Evolutionary conservation across 768 basidiomycete genomes (phyloP).

Genomic region (Pleurotus tuoliensis): DNA sequence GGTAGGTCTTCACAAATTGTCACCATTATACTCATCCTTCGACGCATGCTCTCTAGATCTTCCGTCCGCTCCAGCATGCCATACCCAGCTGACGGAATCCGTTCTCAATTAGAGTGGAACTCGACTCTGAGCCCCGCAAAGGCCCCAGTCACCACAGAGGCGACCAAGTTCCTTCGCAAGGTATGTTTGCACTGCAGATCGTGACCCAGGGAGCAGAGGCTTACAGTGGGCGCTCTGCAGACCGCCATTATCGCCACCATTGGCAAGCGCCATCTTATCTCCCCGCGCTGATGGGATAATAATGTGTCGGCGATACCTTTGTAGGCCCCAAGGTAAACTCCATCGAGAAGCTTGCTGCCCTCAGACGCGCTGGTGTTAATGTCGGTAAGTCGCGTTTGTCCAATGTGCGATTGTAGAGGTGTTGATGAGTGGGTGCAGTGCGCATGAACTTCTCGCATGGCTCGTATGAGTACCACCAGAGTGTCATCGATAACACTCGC

Average conservation of each 20-base stretch:
- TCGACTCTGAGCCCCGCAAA: slow-evolving; percentile 73
- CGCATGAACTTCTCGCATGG: slow-evolving; percentile 99
- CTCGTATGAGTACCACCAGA: slow-evolving; percentile 97
- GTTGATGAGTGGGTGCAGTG: slow-evolving; percentile 44
- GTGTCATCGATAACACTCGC: slow-evolving; percentile 96
- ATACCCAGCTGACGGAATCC: slow-evolving; percentile 57
- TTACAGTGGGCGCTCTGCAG: slow-evolving; percentile 35
- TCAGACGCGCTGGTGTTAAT: slow-evolving; percentile 93
- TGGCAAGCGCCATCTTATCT: slow-evolving; percentile 44
- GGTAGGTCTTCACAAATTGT: background rate
- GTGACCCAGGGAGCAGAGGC: too few relatives aligned
- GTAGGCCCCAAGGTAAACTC: slow-evolving; percentile 92
- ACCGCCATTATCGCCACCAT: slow-evolving; percentile 99
- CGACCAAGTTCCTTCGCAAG: slow-evolving; percentile 89
- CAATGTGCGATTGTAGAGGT: background rate
- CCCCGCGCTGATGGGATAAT: slow-evolving; percentile 10
- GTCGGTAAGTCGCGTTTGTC: slow-evolving; percentile 62
- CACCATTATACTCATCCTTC: slow-evolving; percentile 1
- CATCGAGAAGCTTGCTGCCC: slow-evolving; percentile 80
- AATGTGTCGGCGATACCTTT: slow-evolving; percentile 7
- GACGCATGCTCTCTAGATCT: slow-evolving; percentile 17
- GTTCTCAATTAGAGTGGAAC: slow-evolving; percentile 92
- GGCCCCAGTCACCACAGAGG: slow-evolving; percentile 66
- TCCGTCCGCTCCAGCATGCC: slow-evolving; percentile 25
- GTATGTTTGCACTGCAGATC: slow-evolving; percentile 36